Base-by-base conservation (phyloP, 1,284 basidiomycete genomes). In the Somion occarium region DNA sequence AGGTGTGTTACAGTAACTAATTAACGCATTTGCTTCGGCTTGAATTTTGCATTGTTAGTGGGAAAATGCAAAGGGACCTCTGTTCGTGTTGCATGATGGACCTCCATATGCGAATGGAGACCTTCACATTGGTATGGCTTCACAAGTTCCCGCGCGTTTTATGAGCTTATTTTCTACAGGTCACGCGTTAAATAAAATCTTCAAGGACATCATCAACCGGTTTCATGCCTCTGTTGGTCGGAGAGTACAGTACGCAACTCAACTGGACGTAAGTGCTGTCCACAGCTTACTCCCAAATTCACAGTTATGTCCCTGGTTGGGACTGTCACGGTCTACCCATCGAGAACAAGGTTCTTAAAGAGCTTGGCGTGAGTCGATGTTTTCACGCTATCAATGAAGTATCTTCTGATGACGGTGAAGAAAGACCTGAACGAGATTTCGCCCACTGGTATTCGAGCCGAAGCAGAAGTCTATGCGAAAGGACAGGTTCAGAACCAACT, bases 311-410 rank as follows among this genome's bases (percentile, higher is more conserved):
- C 37, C 96, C 97, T 24, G 97, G 97, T 3, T 99, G 94, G 93
- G 97, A 99, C 65, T 99, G 96, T 63, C 97, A 99, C 63, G 97
- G 97, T 1, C 80, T 99, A 15, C 97, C 97, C 0, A 98, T 99
- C 56, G 94, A 97, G 67, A 91, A 93, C 61, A 97, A 96, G 65
- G 90, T 93, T 0, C 71, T 98, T 26, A 75, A 87, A 56, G 80
- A 84, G 44, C 74, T 91, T n/a, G 79, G 79, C 52, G 91, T 87
- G 63, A 53, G 79, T 65, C 26, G 15, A 3, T 46, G 27, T 26
- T 50, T 23, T n/a, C n/a, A 15, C 46, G 19, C 30, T 12, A 19
- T n/a, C n/a, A n/a, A n/a, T n/a, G n/a, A 30, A 26, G 13, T 24
- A n/a, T n/a, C n/a, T 19, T 18, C 13, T 18, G 39, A 15, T 41